Evolutionary conservation across 441 rosid species (phyloP).

Genomic region (Populus hybrid): DNA sequence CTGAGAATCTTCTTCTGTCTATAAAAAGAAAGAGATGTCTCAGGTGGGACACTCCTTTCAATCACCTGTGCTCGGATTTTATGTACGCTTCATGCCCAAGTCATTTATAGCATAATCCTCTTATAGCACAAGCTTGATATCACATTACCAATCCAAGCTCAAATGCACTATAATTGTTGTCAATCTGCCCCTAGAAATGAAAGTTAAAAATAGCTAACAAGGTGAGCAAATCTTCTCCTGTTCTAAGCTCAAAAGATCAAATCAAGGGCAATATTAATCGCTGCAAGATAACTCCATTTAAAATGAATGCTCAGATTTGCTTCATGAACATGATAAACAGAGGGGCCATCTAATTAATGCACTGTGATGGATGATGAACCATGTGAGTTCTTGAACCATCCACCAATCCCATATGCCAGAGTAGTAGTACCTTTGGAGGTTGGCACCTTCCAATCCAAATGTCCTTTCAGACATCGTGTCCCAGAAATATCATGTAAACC

Average conservation of each 20-base stretch:
- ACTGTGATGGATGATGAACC: background rate
- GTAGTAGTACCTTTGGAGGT: conserved; percentile 6
- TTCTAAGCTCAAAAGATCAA: background rate
- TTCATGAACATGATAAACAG: background rate
- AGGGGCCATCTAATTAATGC: conserved; percentile 2
- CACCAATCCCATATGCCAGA: background rate
- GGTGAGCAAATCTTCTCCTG: background rate
- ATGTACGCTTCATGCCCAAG: too few species aligned
- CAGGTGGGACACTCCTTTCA: too few species aligned
- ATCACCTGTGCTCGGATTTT: too few species aligned
- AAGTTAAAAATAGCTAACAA: background rate
- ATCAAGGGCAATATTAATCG: background rate
- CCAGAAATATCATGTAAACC: background rate
- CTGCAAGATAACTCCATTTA: background rate
- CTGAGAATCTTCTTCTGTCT: too few species aligned
- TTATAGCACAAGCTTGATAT: too few species aligned
- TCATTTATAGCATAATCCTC: background rate
- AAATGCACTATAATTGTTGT: too few species aligned
- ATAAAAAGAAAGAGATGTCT: too few species aligned
- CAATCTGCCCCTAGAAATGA: background rate
- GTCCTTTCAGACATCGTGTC: background rate
- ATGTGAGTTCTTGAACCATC: conserved; percentile 15
- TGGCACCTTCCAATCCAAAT: conserved; percentile 7
- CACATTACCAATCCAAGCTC: too few species aligned
- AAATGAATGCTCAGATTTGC: background rate